Conservation (phyloP, 1,284 basidiomycete genomes). For the Cerrena zonata region DNA sequence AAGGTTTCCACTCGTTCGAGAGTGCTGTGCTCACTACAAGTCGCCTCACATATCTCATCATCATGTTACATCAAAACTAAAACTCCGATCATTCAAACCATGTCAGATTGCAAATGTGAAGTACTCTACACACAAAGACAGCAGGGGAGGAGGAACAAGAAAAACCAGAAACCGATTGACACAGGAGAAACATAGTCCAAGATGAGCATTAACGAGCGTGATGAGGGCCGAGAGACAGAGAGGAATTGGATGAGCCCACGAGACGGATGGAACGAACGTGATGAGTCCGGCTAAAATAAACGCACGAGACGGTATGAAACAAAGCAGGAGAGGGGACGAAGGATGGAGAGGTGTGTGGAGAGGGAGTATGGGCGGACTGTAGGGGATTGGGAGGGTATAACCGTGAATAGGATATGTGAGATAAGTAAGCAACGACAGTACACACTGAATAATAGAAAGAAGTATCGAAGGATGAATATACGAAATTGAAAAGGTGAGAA, state of each 20-base stretch:
- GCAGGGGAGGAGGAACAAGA: no score
- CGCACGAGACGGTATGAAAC: not conserved
- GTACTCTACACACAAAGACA: not conserved
- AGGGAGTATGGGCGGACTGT: no score
- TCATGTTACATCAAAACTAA: no score
- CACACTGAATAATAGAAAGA: not conserved
- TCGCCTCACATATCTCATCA: no score
- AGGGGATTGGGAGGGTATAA: not conserved
- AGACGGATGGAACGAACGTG: not conserved
- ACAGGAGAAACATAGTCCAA: not conserved
- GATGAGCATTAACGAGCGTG: not conserved
- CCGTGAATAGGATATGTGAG: not conserved
- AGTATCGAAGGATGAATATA: not conserved
- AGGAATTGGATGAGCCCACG: not conserved
- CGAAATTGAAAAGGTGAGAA: not conserved
- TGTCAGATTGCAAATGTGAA: no score
- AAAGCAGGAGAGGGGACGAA: no score
- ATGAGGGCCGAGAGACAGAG: no score
- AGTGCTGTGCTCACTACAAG: no score
- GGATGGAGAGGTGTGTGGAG: no score
- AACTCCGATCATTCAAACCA: no score
- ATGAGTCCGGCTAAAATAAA: not conserved
- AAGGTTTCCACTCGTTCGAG: no score
- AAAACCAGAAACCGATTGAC: not conserved
- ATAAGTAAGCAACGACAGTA: not conserved